A percentile compares a stretch with the other conserved stretches of the same genome.
These are phyloP conservation scores for Isatis tinctoria DNA, from an alignment of 345 rosid genomes.

Conservation along the genomic window DNA sequence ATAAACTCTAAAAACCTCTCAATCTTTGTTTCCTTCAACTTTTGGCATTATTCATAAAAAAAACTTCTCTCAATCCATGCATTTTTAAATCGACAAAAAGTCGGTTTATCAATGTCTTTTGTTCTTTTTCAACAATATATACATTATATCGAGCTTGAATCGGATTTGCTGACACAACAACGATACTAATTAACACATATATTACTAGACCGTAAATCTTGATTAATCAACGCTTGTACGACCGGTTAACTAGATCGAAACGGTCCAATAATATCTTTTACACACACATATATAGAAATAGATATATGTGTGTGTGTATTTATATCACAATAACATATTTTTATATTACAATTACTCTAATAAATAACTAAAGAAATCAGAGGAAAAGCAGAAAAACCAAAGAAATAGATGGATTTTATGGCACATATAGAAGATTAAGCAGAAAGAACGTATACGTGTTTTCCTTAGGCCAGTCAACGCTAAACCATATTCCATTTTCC, in stretches of 20 bases:
- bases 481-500: neutral
- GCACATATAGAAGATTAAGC: neutral
- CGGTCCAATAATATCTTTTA: neutral
- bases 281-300: neutral
- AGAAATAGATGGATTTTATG: neutral
- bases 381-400: neutral
- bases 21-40: too few species aligned
- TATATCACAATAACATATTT: neutral
- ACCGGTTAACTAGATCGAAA: neutral
- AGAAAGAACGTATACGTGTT: too few species aligned
- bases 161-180: neutral
- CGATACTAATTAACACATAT: neutral
- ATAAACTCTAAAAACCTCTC: too few species aligned
- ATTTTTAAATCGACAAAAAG: neutral
- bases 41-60: too few species aligned
- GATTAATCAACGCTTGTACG: neutral
- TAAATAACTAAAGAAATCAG: neutral
- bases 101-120: neutral
- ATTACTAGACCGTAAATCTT: neutral
- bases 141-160: neutral
- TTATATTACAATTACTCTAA: neutral
- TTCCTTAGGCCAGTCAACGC: neutral
- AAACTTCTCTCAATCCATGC: too few species aligned
- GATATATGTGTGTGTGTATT: too few species aligned
- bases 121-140: neutral